Conservation (phyloP, 352 stramenopile species). For the Globisporangium abappressorium region DNA sequence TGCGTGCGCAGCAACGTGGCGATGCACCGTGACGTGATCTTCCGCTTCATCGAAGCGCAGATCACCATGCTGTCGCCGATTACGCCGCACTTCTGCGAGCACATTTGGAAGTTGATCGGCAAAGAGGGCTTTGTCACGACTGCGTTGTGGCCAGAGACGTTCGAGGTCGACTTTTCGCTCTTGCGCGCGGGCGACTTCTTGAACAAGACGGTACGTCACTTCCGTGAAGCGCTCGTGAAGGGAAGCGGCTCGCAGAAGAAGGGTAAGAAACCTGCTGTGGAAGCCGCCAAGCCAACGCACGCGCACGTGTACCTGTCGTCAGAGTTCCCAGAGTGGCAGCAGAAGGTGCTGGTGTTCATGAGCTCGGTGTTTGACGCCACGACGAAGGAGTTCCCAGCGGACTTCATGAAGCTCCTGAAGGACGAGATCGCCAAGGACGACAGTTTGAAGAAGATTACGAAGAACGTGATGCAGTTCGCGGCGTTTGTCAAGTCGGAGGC, state of each 20-base stretch:
- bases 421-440: conserved; percentile 63
- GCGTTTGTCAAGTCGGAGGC: conserved; percentile 94
- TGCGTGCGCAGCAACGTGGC: conserved; percentile 77
- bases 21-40: conserved; percentile 93
- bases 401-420: conserved; percentile 90
- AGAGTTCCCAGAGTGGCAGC: conserved; percentile 83
- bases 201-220: conserved; percentile 89
- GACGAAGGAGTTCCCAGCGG: conserved; percentile 65
- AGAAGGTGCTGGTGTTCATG: conserved; percentile 86
- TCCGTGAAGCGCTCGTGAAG: conserved; percentile 86
- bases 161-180: conserved; percentile 91
- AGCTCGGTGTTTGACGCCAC: conserved; percentile 52
- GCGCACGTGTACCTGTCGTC: conserved; percentile 85
- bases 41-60: conserved; percentile 93
- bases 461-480: conserved; percentile 97
- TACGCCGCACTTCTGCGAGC: conserved; percentile 93
- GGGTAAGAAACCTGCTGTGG: conserved; percentile 89
- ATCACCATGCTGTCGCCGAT: conserved; percentile 95
- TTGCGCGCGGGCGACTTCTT: conserved; percentile 93
- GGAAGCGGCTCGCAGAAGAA: conserved; percentile 61
- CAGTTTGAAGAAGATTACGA: conserved; percentile 87
- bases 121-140: conserved; percentile 91
- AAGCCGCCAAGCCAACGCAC: conserved; percentile 86
- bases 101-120: conserved; percentile 92
- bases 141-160: conserved; percentile 82